phyloP scores from a whole-genome alignment of 495 filamentous ascomycete species.

The Pseudevernia furfuracea region DNA sequence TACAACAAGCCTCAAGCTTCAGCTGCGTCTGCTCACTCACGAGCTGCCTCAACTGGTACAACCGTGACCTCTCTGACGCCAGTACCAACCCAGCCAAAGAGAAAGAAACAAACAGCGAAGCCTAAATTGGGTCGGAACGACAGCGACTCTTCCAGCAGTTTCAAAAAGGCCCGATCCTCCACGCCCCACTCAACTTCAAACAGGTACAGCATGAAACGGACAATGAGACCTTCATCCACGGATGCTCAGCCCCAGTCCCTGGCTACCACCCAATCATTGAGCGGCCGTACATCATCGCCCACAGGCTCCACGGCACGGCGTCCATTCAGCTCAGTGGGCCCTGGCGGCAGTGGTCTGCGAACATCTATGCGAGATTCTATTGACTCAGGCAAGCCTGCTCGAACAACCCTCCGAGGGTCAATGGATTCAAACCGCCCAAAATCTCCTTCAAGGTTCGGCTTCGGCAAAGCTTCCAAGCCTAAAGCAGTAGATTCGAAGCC shows the following conservation, averaged over 20 bases:
- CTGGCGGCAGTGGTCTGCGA: slow-evolving; percentile 35
- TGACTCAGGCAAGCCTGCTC: slow-evolving; percentile 18
- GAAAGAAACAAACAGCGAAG: slow-evolving; percentile 20
- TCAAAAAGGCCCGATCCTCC: slow-evolving; percentile 43
- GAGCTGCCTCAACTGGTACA: slow-evolving; percentile 17
- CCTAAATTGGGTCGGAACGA: slow-evolving; percentile 38
- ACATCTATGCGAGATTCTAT: slow-evolving; percentile 42
- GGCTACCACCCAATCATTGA: slow-evolving; percentile 33
- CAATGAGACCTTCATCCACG: slow-evolving; percentile 42
- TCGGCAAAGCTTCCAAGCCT: slow-evolving; percentile 40
- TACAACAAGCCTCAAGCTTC: slow-evolving; percentile 23
- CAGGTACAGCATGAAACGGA: slow-evolving; percentile 46
- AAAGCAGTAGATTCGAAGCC: slow-evolving; percentile 31
- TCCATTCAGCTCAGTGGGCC: slow-evolving; percentile 25
- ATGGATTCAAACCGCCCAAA: slow-evolving; percentile 27
- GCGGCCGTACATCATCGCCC: slow-evolving; percentile 30
- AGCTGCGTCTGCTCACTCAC: slow-evolving; percentile 14
- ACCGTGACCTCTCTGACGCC: slow-evolving; percentile 16
- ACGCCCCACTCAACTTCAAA: slow-evolving; percentile 32
- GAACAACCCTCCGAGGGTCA: slow-evolving; percentile 28
- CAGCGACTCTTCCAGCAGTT: slow-evolving; percentile 57
- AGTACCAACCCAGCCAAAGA: slow-evolving; percentile 20
- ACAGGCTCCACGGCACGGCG: slow-evolving; percentile 22
- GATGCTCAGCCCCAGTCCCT: slow-evolving; percentile 31
- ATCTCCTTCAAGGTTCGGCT: slow-evolving; percentile 41